These are phyloP conservation scores for Prunus fruticosa DNA, from an alignment of 306 rosid species.

Conservation along the genomic window DNA sequence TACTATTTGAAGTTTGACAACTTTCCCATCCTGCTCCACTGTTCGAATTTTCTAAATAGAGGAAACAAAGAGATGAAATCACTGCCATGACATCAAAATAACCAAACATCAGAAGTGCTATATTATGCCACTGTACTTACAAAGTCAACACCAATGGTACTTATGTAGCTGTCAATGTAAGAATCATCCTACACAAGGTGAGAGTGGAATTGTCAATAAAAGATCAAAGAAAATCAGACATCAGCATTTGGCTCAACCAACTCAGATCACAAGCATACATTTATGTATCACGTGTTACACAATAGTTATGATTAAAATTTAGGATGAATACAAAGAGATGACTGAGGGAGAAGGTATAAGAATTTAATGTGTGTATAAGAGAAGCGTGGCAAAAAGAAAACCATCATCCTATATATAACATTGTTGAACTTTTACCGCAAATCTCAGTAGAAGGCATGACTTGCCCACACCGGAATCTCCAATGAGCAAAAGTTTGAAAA, in stretches of 20 bases:
- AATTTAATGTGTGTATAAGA: not conserved
- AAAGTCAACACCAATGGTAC: constrained; percentile 85
- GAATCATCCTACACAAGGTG: constrained; percentile 62
- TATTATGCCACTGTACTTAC: constrained; percentile 39
- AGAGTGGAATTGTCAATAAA: constrained; percentile 9
- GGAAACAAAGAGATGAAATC: constrained; percentile 10
- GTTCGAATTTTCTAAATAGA: constrained; percentile 68
- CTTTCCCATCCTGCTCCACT: constrained; percentile 80
- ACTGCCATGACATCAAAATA: constrained; percentile 5
- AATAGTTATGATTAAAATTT: not conserved
- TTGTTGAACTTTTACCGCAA: constrained; percentile 50
- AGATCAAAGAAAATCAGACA: not conserved
- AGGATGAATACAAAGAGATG: not conserved
- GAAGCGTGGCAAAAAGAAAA: not conserved
- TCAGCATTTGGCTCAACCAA: not conserved
- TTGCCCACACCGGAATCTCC: constrained; percentile 89
- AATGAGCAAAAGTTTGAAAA: constrained; percentile 73
- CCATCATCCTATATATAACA: not conserved
- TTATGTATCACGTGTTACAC: not conserved
- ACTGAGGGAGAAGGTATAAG: not conserved
- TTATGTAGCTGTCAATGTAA: constrained; percentile 80
- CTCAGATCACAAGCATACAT: not conserved
- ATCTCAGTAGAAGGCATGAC: constrained; percentile 80
- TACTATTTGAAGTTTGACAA: constrained; percentile 81
- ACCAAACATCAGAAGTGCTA: constrained; percentile 6